phyloP scores from a whole-genome alignment of 768 basidiomycete genomes.

The Hygrocybe coccinea region DNA sequence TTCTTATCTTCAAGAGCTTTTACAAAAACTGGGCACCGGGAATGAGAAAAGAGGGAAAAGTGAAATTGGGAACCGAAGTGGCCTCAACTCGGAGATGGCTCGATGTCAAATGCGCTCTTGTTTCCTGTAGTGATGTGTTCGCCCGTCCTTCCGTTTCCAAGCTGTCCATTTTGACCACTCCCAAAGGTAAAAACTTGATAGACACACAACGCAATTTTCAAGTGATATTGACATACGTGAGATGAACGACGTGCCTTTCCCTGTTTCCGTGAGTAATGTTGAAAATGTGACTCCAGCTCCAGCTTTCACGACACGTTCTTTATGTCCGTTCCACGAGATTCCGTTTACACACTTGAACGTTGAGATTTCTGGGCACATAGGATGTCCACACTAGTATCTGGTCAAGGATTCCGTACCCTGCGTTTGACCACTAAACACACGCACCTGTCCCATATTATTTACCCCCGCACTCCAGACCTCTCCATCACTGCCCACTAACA shows the following conservation, averaged over 20 bases:
- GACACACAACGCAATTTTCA: neutral
- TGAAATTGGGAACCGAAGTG: neutral
- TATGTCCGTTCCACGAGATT: slow-evolving; percentile 51
- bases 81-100: slow-evolving; percentile 57
- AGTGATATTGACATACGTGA: neutral
- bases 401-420: no score
- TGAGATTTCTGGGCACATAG: slow-evolving; percentile 57
- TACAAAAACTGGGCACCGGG: slow-evolving; percentile 51
- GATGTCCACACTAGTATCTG: slow-evolving; percentile 73
- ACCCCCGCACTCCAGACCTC: slow-evolving; percentile 79
- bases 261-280: slow-evolving; percentile 74
- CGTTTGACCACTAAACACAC: slow-evolving; percentile 17
- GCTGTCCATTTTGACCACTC: slow-evolving; percentile 87
- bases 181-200: slow-evolving; percentile 78
- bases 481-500: slow-evolving; percentile 80
- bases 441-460: slow-evolving; percentile 78
- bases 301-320: slow-evolving; percentile 64
- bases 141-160: slow-evolving; percentile 91
- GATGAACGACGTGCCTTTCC: slow-evolving; percentile 53
- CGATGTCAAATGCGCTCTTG: slow-evolving; percentile 77
- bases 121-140: slow-evolving; percentile 84
- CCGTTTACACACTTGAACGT: slow-evolving; percentile 61
- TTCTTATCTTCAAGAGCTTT: slow-evolving; percentile 72
- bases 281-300: slow-evolving; percentile 84
- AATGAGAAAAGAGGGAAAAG: neutral